These are phyloP conservation scores for Volvariella surrecta DNA, from an alignment of 1,284 basidiomycete genomes.

Conservation along the genomic window DNA sequence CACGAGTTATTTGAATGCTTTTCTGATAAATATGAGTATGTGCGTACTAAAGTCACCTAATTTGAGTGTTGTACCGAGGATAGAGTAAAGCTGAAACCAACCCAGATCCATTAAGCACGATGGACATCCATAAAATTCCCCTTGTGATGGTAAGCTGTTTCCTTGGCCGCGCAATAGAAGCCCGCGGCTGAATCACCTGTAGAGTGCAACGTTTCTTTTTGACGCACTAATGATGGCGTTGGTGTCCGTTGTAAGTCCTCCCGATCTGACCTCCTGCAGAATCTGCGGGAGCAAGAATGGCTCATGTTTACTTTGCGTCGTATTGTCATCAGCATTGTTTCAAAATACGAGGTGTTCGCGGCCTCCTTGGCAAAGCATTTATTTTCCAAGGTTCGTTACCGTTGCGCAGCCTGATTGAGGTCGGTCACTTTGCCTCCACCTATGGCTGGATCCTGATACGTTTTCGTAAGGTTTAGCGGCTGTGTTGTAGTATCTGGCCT, in stretches of 20 bases:
- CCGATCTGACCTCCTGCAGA: too few relatives aligned
- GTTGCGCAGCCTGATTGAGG: background rate
- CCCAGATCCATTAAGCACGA: background rate
- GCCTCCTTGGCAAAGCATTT: background rate
- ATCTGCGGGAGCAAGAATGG: too few relatives aligned
- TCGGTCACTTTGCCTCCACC: background rate
- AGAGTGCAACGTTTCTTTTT: background rate
- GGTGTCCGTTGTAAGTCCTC: background rate
- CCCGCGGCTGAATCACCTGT: background rate
- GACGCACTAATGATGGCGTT: background rate
- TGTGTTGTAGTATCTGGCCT: background rate
- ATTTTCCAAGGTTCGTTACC: background rate
- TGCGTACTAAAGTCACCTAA: background rate
- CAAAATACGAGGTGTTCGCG: background rate
- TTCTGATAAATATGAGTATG: background rate
- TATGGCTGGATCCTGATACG: too few relatives aligned
- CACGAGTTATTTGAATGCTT: background rate
- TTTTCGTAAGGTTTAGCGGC: background rate
- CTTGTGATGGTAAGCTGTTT: background rate
- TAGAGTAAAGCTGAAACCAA: background rate
- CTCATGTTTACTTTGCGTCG: background rate
- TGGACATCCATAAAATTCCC: constrained; percentile 1
- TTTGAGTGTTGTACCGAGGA: background rate
- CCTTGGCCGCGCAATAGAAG: background rate
- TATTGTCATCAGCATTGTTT: background rate